Conservation (phyloP, 208 protist species). For the Crithidia fasciculata region DNA sequence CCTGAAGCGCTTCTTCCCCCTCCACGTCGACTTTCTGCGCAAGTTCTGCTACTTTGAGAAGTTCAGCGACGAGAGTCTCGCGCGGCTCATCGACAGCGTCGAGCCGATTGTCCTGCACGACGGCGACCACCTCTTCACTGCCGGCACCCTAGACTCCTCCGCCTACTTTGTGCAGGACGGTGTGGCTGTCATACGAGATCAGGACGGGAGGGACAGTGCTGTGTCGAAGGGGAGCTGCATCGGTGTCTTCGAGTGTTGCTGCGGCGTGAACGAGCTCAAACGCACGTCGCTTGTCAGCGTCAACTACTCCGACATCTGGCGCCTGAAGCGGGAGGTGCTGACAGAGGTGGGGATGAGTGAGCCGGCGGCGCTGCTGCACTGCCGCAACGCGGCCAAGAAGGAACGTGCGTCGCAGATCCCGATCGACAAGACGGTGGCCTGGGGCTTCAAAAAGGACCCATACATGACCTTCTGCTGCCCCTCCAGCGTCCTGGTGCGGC, state of each 20-base stretch:
- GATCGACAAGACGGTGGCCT: constrained; percentile 36
- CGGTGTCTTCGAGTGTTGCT: constrained; percentile 89
- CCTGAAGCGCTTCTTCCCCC: constrained; percentile 82
- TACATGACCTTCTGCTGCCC: constrained; percentile 74
- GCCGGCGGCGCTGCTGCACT: constrained; percentile 81
- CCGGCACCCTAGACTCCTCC: constrained; percentile 71
- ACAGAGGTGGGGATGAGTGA: constrained; percentile 89
- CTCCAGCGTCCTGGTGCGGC: constrained; percentile 31
- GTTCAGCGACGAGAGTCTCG: constrained; percentile 67
- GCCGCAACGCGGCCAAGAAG: constrained; percentile 67
- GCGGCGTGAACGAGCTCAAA: constrained; percentile 85
- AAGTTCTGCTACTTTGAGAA: constrained; percentile 81
- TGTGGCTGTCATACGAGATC: constrained; percentile 57
- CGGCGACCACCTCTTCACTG: constrained; percentile 70
- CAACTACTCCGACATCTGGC: constrained; percentile 91
- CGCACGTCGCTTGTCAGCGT: constrained; percentile 71
- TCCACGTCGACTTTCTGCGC: constrained; percentile 75
- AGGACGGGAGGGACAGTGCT: constrained; percentile 32
- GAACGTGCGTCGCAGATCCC: constrained; percentile 63
- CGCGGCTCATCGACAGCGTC: constrained; percentile 61
- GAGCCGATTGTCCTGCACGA: constrained; percentile 89
- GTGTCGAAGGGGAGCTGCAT: constrained; percentile 77
- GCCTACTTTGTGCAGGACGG: constrained; percentile 90
- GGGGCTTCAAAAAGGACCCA: constrained; percentile 59
- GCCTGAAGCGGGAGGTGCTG: constrained; percentile 68